phyloP scores from a whole-genome alignment of 192 early-diverging fungal genomes.

The Thoreauomyces humboldtii region DNA sequence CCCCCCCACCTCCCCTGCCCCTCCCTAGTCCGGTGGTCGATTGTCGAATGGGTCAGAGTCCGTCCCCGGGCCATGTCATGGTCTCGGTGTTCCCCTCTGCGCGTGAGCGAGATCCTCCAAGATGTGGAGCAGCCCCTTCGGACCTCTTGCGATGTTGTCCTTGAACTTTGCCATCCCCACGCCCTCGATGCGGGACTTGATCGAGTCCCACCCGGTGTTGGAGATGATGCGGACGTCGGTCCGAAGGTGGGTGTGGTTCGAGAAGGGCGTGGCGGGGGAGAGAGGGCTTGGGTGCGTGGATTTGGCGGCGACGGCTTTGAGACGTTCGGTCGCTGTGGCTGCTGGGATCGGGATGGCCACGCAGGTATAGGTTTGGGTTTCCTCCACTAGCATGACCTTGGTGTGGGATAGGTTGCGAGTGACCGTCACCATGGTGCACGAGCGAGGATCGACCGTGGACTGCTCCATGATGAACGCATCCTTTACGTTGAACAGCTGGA shows the following conservation, averaged over 20 bases:
- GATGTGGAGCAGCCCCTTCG: conserved; percentile 45
- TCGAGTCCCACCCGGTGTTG: conserved; percentile 74
- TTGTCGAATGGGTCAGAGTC: no score
- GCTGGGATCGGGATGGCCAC: no score
- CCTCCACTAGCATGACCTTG: conserved; percentile 89
- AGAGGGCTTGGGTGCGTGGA: not conserved
- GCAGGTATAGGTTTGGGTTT: conserved; percentile 68
- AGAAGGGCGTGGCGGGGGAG: not conserved
- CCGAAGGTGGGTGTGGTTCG: conserved; percentile 68
- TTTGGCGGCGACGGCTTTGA: not conserved
- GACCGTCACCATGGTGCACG: conserved; percentile 74
- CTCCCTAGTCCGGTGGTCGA: no score
- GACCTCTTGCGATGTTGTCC: conserved; percentile 67
- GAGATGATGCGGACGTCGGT: conserved; percentile 86
- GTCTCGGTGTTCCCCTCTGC: not conserved
- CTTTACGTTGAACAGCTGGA: conserved; percentile 72
- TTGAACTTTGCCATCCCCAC: conserved; percentile 86
- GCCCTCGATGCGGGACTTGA: conserved; percentile 79
- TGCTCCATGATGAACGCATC: conserved; percentile 92
- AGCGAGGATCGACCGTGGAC: conserved; percentile 74
- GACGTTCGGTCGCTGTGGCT: not conserved
- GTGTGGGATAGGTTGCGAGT: conserved; percentile 92
- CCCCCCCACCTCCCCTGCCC: no score
- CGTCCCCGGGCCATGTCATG: no score
- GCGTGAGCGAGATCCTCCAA: conserved; percentile 34